Percentiles rank a stretch among this genome's conserved stretches.
phyloP scores from a whole-genome alignment of 192 early-diverging fungal genomes.

The Geranomyces variabilis region DNA sequence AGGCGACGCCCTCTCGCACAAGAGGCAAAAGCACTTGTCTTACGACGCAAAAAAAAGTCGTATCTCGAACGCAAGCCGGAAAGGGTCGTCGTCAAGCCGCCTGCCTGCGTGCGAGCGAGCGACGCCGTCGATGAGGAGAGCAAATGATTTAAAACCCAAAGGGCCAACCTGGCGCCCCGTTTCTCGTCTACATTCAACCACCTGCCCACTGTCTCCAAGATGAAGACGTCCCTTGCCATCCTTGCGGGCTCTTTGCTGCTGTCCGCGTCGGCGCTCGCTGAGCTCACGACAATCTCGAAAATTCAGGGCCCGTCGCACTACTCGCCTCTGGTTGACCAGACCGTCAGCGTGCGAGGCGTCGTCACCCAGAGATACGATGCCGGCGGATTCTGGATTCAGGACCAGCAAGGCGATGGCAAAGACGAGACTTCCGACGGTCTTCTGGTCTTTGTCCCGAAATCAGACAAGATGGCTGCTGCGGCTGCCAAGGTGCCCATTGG shows the following conservation, averaged over 20 bases:
- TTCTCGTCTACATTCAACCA: too few species aligned
- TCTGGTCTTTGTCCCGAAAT: constrained; percentile 2
- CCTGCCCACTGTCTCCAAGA: too few species aligned
- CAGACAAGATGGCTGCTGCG: neutral
- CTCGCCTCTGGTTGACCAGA: neutral
- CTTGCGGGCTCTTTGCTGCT: neutral
- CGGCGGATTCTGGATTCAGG: constrained; percentile 16
- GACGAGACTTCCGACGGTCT: constrained; percentile 22
- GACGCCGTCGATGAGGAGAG: too few species aligned
- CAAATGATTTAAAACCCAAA: too few species aligned
- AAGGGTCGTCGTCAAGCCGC: too few species aligned
- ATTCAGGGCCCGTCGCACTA: constrained; percentile 25
- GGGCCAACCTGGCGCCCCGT: too few species aligned
- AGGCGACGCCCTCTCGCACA: too few species aligned
- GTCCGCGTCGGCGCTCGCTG: neutral
- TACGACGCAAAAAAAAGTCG: too few species aligned
- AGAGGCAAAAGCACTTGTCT: too few species aligned
- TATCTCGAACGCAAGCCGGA: too few species aligned
- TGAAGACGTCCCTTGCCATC: neutral
- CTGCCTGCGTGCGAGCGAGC: too few species aligned
- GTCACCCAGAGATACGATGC: constrained; percentile 15
- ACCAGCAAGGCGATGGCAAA: neutral
- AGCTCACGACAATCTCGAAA: constrained; percentile 6
- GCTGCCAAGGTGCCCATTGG: constrained; percentile 3
- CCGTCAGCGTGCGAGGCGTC: constrained; percentile 12